Base-by-base conservation (phyloP, 1,139 yeast genomes). In the Zygosaccharomyces sapae region DNA sequence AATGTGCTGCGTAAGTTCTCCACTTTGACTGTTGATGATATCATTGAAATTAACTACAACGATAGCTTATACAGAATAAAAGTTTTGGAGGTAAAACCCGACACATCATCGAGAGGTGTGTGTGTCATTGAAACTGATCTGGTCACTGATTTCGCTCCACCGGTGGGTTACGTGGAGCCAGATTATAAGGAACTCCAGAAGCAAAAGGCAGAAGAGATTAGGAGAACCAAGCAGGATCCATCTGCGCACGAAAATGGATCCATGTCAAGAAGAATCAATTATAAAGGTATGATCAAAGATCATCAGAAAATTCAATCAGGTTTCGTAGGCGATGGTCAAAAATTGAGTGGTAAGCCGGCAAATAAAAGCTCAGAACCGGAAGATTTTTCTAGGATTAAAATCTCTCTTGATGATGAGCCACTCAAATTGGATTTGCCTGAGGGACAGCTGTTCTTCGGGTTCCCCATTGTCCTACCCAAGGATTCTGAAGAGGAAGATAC, bases 71-170 rank as follows among this genome's bases (percentile, higher is more conserved):
- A 80, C 63, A 85, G 85, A 13, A 89, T 94, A 51, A 86, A 83
- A 62, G 92, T 94, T 19, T 71, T 92, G 45, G 97, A 92, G 59
- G 87, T 83, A 25, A 87, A 87, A 58, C 99, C 99, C 0, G 88
- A 84, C 43, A 73, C 81, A 5, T 61, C 67, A 12, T 65, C 66
- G 20, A 71, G 76, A 35, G 86, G 95, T 52, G 83, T 92, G 16
- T 92, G 97, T 73, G 97, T 92, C 18, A 89, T 94, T 29, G 99
- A 94, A 63, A 94, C 98, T 0, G 98, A 94, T 71, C 75, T 94
- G 55, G 95, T 87, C 52, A 95, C 97, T 0, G 99, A 94, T 63
- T 94, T 94, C 71, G 98, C 97, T 2, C 96, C 98, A 3, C 99
- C 98, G 0, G 96, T 92, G 4, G 99, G 99, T 0, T 94, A 94